These are phyloP conservation scores for Serpula lacrymans DNA, from an alignment of 768 basidiomycete genomes.

Conservation along the genomic window DNA sequence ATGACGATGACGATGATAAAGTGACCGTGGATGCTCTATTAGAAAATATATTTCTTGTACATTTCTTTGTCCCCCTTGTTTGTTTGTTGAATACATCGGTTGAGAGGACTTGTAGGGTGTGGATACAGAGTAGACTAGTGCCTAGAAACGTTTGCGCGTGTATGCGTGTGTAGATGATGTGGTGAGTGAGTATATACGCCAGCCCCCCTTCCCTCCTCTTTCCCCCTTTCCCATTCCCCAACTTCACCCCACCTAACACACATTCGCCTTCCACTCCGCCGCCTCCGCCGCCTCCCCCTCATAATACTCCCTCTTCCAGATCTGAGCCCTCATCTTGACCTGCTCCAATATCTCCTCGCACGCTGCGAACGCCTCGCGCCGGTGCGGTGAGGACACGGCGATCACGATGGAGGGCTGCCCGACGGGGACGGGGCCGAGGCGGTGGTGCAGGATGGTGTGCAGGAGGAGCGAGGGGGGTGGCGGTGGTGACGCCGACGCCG, in stretches of 20 bases:
- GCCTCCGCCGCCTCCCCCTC: conserved; percentile 59
- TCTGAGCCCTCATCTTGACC: conserved; percentile 78
- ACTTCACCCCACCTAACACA: background rate
- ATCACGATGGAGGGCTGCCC: conserved; percentile 83
- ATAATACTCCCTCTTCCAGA: conserved; percentile 92
- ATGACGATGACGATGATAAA: no score
- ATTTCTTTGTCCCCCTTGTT: no score
- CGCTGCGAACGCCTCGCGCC: conserved; percentile 74
- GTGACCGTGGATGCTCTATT: no score
- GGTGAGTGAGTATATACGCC: no score
- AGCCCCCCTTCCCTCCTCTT: background rate
- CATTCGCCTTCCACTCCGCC: conserved; percentile 72
- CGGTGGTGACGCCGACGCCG: conserved; percentile 6
- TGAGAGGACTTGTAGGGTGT: no score
- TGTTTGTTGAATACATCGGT: no score
- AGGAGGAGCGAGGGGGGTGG: conserved; percentile 43
- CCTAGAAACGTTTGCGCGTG: no score
- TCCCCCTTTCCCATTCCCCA: background rate
- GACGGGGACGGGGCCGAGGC: conserved; percentile 73
- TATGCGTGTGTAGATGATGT: no score
- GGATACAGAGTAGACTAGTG: no score
- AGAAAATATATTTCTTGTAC: no score
- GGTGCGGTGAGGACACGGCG: conserved; percentile 80
- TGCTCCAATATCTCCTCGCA: conserved; percentile 85
- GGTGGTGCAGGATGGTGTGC: conserved; percentile 67